Conservation (phyloP, 2,329 filamentous ascomycete species). For the Byssoonygena ceratinophila region DNA sequence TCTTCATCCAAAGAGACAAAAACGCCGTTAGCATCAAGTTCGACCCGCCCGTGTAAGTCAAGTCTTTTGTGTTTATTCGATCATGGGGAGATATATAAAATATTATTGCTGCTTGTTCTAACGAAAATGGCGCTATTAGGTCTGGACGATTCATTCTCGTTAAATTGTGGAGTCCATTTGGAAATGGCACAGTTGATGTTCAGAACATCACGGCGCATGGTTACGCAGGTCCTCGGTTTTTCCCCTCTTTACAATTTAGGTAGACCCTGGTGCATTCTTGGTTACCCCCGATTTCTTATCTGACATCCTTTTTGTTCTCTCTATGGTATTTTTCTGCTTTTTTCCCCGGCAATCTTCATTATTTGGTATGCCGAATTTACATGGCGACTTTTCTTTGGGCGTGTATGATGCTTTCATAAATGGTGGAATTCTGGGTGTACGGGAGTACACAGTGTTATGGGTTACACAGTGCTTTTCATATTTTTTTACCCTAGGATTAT, state of each 20-base stretch:
- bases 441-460: too few relatives aligned
- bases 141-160: conserved; percentile 74
- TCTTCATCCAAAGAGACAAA: conserved; percentile 72
- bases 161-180: conserved; percentile 77
- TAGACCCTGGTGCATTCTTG: conserved; percentile 24
- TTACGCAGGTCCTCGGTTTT: conserved; percentile 75
- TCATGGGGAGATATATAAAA: neutral
- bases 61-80: neutral
- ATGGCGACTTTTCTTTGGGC: too few relatives aligned
- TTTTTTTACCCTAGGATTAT: neutral
- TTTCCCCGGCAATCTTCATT: too few relatives aligned
- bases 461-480: too few relatives aligned
- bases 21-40: conserved; percentile 81
- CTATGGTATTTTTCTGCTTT: too few relatives aligned
- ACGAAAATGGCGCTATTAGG: conserved; percentile 27
- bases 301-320: too few relatives aligned
- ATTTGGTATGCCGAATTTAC: too few relatives aligned
- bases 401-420: too few relatives aligned
- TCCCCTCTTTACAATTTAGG: conserved; percentile 56
- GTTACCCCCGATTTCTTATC: neutral
- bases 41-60: conserved; percentile 34
- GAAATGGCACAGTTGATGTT: conserved; percentile 74
- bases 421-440: too few relatives aligned
- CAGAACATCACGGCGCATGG: conserved; percentile 75
- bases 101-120: conserved; percentile 4